Evolutionary conservation across 495 filamentous ascomycete species (phyloP).

Genomic region (Aspergillus haitiensis): DNA sequence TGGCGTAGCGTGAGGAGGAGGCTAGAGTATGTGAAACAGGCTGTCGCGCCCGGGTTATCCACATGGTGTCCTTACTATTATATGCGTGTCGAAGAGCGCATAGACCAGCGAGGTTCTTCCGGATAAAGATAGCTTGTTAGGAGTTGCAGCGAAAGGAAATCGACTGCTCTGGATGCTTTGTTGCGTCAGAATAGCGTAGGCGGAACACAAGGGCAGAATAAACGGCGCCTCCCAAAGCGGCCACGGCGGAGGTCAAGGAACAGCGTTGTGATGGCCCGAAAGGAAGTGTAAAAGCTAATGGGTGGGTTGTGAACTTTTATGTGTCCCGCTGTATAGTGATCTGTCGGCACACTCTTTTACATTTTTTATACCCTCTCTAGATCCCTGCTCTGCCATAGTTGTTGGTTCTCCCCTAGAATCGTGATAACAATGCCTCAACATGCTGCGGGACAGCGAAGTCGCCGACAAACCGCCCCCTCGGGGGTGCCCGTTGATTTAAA

Average conservation of each 20-base stretch:
- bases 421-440: constrained; percentile 29
- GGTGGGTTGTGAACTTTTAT: neutral
- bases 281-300: constrained; percentile 1
- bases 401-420: neutral
- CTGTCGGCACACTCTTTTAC: neutral
- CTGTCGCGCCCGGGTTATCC: constrained; percentile 32
- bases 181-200: constrained; percentile 36
- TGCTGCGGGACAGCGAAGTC: constrained; percentile 36
- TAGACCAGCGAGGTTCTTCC: neutral
- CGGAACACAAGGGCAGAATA: constrained; percentile 44
- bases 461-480: constrained; percentile 47
- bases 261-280: neutral
- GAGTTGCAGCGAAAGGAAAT: neutral
- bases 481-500: constrained; percentile 37
- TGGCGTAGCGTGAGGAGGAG: constrained; percentile 25
- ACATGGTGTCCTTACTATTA: constrained; percentile 29
- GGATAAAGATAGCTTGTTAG: neutral
- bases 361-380: neutral
- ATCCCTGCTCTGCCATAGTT: neutral
- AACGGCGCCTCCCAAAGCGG: constrained; percentile 12
- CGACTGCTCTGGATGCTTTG: constrained; percentile 27
- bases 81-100: constrained; percentile 8
- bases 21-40: constrained; percentile 25
- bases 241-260: constrained; percentile 19
- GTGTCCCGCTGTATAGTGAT: neutral